phyloP scores from a whole-genome alignment of 495 filamentous ascomycete genomes.

The Hamigera avellanea region DNA sequence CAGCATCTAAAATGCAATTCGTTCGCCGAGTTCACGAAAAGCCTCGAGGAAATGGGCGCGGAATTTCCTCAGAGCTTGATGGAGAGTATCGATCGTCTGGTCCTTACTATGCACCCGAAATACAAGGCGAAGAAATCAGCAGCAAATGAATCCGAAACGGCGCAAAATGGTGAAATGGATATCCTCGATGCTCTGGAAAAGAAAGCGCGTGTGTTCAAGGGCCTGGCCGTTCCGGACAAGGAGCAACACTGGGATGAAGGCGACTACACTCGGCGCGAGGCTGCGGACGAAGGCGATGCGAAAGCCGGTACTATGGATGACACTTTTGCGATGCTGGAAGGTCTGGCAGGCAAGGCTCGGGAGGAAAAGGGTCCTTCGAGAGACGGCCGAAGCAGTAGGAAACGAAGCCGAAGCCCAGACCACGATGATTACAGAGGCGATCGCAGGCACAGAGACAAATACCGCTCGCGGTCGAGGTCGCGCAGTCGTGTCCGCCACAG shows the following conservation, averaged over 20 bases:
- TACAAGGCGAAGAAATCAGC: slow-evolving; percentile 44
- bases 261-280: slow-evolving; percentile 17
- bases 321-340: slow-evolving; percentile 83
- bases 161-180: slow-evolving; percentile 20
- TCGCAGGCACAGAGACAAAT: slow-evolving; percentile 37
- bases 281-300: slow-evolving; percentile 19
- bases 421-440: slow-evolving; percentile 45
- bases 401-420: slow-evolving; percentile 63
- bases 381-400: slow-evolving; percentile 38
- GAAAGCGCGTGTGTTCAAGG: slow-evolving; percentile 77
- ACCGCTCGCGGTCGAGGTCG: slow-evolving; percentile 47
- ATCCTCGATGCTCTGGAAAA: slow-evolving; percentile 37
- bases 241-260: slow-evolving; percentile 47
- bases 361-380: slow-evolving; percentile 23
- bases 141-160: slow-evolving; percentile 8
- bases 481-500: slow-evolving; percentile 31
- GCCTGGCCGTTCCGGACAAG: slow-evolving; percentile 78
- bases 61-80: slow-evolving; percentile 85
- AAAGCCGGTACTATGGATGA: slow-evolving; percentile 70
- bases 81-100: slow-evolving; percentile 80
- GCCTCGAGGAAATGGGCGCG: slow-evolving; percentile 62
- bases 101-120: slow-evolving; percentile 83
- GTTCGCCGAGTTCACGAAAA: slow-evolving; percentile 56
- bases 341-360: slow-evolving; percentile 60
- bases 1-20: slow-evolving; percentile 67